These are phyloP conservation scores for Stephanocyclus meneghinianus DNA, from an alignment of 352 stramenopile genomes.

Conservation along the genomic window DNA sequence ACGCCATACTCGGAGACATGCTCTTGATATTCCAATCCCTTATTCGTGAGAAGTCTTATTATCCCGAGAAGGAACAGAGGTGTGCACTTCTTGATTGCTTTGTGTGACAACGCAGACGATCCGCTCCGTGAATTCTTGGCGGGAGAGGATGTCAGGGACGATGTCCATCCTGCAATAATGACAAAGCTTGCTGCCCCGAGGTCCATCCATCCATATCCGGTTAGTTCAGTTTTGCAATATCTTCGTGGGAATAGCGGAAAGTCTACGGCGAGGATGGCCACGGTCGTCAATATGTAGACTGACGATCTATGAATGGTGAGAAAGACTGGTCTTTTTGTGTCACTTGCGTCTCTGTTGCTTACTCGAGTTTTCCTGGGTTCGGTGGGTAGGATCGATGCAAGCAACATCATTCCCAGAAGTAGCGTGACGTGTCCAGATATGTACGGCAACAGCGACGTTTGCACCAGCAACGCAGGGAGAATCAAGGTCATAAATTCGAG, in stretches of 20 bases:
- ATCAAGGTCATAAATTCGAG: conserved; percentile 55
- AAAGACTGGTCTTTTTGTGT: conserved; percentile 42
- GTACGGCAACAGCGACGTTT: conserved; percentile 61
- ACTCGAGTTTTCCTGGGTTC: background rate
- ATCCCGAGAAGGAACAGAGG: conserved; percentile 71
- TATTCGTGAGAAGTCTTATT: conserved; percentile 66
- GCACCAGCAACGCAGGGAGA: conserved; percentile 72
- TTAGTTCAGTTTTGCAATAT: conserved; percentile 91
- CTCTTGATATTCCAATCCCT: conserved; percentile 83
- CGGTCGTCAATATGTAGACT: conserved; percentile 73
- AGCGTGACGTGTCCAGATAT: conserved; percentile 20
- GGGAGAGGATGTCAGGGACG: background rate
- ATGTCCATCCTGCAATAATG: conserved; percentile 83
- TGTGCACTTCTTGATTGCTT: conserved; percentile 37
- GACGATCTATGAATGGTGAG: conserved; percentile 74
- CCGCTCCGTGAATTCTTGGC: background rate
- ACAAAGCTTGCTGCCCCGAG: conserved; percentile 93
- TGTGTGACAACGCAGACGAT: background rate
- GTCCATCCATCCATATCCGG: conserved; percentile 98
- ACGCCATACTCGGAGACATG: conserved; percentile 98
- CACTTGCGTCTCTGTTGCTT: background rate
- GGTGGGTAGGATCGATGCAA: background rate
- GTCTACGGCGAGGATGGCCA: conserved; percentile 96
- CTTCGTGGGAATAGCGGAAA: conserved; percentile 94
- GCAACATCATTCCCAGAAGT: conserved; percentile 17